phyloP scores from a whole-genome alignment of 192 early-diverging fungal genomes.

The Neocallimastix lanati region DNA sequence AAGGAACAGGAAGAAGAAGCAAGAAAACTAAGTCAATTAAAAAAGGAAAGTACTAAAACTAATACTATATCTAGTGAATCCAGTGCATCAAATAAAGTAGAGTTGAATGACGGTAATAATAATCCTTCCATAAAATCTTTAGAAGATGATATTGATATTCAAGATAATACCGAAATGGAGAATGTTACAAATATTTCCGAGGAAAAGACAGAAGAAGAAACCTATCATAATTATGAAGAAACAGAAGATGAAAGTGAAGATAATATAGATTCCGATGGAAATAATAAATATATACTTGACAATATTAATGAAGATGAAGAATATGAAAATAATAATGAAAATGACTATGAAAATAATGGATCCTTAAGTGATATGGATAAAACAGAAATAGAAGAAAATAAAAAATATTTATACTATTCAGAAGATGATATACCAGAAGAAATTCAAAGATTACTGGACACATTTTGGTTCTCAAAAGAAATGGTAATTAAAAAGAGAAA shows the following conservation, averaged over 20 bases:
- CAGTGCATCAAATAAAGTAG: too few species aligned
- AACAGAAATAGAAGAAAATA: not conserved
- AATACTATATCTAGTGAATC: too few species aligned
- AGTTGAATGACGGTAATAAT: not conserved
- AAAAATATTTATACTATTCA: not conserved
- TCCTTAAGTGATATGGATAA: not conserved
- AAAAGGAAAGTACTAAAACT: too few species aligned
- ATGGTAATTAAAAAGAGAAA: not conserved
- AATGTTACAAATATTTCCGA: not conserved
- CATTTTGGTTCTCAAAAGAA: not conserved
- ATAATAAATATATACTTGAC: not conserved
- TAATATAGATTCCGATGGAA: not conserved
- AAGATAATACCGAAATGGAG: not conserved
- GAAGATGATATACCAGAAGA: not conserved
- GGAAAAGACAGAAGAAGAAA: not conserved
- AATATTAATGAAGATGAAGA: not conserved
- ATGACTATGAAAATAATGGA: not conserved
- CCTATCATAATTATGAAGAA: not conserved
- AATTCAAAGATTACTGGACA: not conserved
- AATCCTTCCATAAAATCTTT: not conserved
- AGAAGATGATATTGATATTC: not conserved
- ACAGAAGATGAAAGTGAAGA: not conserved
- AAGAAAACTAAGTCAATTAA: not conserved
- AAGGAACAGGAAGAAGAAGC: not conserved
- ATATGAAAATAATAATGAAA: not conserved